These are phyloP conservation scores for Bothriochloa decipiens DNA, from an alignment of 176 grass and related monocot genomes.

Conservation along the genomic window DNA sequence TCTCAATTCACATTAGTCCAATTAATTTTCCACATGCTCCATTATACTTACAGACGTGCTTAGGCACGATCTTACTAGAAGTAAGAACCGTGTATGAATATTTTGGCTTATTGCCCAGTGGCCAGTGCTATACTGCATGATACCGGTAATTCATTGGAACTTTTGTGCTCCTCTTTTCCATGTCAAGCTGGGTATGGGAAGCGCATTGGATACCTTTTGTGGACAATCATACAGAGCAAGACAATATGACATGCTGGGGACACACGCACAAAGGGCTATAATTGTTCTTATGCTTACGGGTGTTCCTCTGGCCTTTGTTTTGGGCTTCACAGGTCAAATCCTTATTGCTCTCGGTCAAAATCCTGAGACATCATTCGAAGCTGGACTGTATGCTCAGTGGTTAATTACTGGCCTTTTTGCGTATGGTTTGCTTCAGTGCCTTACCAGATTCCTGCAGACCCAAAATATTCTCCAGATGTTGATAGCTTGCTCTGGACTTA, in stretches of 20 bases:
- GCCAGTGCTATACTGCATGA: background rate
- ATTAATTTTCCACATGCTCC: background rate
- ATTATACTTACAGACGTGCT: background rate
- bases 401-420: slow-evolving; percentile 85
- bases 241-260: slow-evolving; percentile 65
- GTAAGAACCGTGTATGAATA: too few relatives aligned
- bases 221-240: slow-evolving; percentile 82
- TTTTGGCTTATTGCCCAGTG: background rate
- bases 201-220: slow-evolving; percentile 72
- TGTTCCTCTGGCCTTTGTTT: slow-evolving; percentile 68
- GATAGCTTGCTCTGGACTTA: slow-evolving; percentile 70
- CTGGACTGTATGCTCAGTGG: slow-evolving; percentile 68
- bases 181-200: slow-evolving; percentile 76
- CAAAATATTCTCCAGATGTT: slow-evolving; percentile 76
- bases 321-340: slow-evolving; percentile 64
- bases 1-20: background rate
- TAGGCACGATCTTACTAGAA: too few relatives aligned
- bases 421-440: slow-evolving; percentile 86
- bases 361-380: slow-evolving; percentile 82
- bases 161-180: slow-evolving; percentile 18
- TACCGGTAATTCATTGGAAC: background rate
- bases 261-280: slow-evolving; percentile 72
- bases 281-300: slow-evolving; percentile 62
- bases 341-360: slow-evolving; percentile 68
- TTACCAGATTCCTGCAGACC: slow-evolving; percentile 84